Conservation (phyloP, 805 yeast species). For the Candida namnaoensis region DNA sequence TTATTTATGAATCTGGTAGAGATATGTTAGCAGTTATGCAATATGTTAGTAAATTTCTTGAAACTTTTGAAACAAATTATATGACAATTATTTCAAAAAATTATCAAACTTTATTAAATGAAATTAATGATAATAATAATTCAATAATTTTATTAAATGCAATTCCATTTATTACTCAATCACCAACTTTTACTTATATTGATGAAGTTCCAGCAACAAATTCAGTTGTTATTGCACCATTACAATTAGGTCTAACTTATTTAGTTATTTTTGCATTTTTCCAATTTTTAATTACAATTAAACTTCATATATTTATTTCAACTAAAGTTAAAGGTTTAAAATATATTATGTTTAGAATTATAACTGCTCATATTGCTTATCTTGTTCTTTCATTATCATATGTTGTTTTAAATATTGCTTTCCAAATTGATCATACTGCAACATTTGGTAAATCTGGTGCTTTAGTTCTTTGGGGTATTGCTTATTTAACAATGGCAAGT, state of each 20-base stretch:
- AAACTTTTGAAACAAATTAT: conserved; percentile 6
- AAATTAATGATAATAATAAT: too few relatives aligned
- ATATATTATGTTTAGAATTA: conserved; percentile 38
- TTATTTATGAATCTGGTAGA: conserved; percentile 51
- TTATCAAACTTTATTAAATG: background rate
- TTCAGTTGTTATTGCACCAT: conserved; percentile 45
- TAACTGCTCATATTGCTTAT: conserved; percentile 37
- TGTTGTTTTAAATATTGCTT: conserved; percentile 49
- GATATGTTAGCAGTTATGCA: conserved; percentile 36
- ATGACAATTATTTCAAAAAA: background rate
- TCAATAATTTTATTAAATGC: background rate
- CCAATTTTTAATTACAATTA: conserved; percentile 49
- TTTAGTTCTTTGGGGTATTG: conserved; percentile 55
- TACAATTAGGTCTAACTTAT: conserved; percentile 62
- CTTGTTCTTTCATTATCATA: conserved; percentile 44
- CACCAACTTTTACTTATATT: conserved; percentile 9
- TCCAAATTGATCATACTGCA: conserved; percentile 42
- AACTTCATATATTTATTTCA: conserved; percentile 39
- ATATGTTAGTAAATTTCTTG: conserved; percentile 32
- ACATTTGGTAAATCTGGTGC: conserved; percentile 59
- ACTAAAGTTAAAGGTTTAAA: conserved; percentile 26
- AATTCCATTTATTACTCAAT: conserved; percentile 9
- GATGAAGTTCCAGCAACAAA: conserved; percentile 37
- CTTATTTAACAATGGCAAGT: conserved; percentile 54
- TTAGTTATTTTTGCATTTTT: conserved; percentile 60